Evolutionary conservation across 805 yeast genomes (phyloP).

Genomic region (Pichia rugopelliculosa): DNA sequence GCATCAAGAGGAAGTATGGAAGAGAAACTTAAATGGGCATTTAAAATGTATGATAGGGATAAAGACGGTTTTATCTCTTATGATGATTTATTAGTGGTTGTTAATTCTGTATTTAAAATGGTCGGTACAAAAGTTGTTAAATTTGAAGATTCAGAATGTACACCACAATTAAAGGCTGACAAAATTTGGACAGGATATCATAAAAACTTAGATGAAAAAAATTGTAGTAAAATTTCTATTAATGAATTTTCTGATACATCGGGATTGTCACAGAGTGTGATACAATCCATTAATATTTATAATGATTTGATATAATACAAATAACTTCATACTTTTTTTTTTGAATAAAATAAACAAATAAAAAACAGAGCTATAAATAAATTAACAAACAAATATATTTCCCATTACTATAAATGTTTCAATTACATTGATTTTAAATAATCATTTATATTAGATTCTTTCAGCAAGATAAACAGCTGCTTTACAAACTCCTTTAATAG

Average conservation of each 20-base stretch:
- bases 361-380: too few species aligned
- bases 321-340: too few species aligned
- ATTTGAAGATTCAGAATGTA: slow-evolving; percentile 78
- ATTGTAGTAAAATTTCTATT: slow-evolving; percentile 60
- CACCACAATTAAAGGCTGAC: slow-evolving; percentile 81
- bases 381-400: background rate
- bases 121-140: slow-evolving; percentile 83
- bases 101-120: slow-evolving; percentile 85
- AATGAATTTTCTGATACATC: slow-evolving; percentile 82
- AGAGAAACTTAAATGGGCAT: slow-evolving; percentile 86
- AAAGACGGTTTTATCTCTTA: slow-evolving; percentile 69
- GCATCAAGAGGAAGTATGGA: slow-evolving; percentile 80
- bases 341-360: too few species aligned
- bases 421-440: background rate
- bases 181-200: slow-evolving; percentile 53
- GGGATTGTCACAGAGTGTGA: slow-evolving; percentile 68
- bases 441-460: slow-evolving; percentile 40
- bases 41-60: slow-evolving; percentile 77
- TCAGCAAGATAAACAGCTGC: slow-evolving; percentile 93
- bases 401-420: background rate
- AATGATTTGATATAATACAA: slow-evolving; percentile 23
- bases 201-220: slow-evolving; percentile 59
- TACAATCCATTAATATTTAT: slow-evolving; percentile 61
- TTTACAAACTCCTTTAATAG: slow-evolving; percentile 72
- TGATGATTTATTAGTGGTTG: slow-evolving; percentile 73